A percentile compares a stretch with the other conserved stretches of the same genome.
Conservation (phyloP, 2,329 filamentous ascomycete species). For the Neonectria hederae region DNA sequence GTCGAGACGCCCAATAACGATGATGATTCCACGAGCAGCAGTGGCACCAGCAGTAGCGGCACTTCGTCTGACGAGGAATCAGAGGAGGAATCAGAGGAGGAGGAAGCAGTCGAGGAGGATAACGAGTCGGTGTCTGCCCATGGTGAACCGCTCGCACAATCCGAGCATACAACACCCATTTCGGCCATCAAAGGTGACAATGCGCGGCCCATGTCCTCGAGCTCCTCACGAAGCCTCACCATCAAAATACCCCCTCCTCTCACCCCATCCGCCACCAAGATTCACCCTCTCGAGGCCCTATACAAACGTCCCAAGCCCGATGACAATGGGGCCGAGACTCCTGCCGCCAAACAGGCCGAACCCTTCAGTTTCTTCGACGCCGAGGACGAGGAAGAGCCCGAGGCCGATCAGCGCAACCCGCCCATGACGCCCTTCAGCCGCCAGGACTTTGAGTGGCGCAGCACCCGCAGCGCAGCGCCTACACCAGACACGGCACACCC, state of each 20-base stretch:
- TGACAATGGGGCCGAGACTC: slow-evolving; percentile 46
- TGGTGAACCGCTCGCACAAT: slow-evolving; percentile 14
- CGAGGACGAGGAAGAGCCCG: slow-evolving; percentile 56
- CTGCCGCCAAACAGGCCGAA: slow-evolving; percentile 56
- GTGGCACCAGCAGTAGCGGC: slow-evolving; percentile 47
- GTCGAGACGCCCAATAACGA: slow-evolving; percentile 43
- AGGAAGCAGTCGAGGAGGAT: slow-evolving; percentile 30
- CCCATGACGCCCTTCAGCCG: slow-evolving; percentile 87
- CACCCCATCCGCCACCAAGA: slow-evolving; percentile 57
- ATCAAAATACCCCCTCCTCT: slow-evolving; percentile 63
- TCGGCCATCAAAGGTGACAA: slow-evolving; percentile 44
- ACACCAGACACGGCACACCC: slow-evolving; percentile 93
- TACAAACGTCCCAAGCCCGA: slow-evolving; percentile 77
- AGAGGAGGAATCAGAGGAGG: slow-evolving; percentile 37
- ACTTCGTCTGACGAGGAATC: slow-evolving; percentile 50
- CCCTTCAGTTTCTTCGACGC: slow-evolving; percentile 81
- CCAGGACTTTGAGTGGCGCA: slow-evolving; percentile 78
- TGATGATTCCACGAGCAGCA: slow-evolving; percentile 38
- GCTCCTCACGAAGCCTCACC: slow-evolving; percentile 60
- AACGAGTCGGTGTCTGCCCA: slow-evolving; percentile 31
- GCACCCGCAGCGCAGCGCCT: slow-evolving; percentile 86
- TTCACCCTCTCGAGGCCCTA: slow-evolving; percentile 91
- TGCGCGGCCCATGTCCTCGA: slow-evolving; percentile 59
- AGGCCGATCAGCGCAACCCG: slow-evolving; percentile 33
- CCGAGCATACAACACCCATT: slow-evolving; percentile 33